These are phyloP conservation scores for Sanghuangporus sanghuang DNA, from an alignment of 1,284 basidiomycete species.

Conservation along the genomic window DNA sequence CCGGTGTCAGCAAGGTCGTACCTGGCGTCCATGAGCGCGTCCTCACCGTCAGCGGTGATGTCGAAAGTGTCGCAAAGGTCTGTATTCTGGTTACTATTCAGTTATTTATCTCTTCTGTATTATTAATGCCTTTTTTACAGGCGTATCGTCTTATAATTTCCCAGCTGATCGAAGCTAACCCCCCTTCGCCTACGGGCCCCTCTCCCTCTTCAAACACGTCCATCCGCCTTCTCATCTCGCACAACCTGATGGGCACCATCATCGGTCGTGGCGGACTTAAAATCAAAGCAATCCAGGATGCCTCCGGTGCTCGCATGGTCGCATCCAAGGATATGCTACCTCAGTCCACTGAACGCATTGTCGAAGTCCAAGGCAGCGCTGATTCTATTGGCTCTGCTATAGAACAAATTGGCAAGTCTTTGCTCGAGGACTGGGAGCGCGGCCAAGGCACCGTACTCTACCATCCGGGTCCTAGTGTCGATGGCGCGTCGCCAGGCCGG, in stretches of 20 bases:
- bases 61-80: slow-evolving; percentile 89
- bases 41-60: slow-evolving; percentile 87
- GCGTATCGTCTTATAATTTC: slow-evolving; percentile 94
- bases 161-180: slow-evolving; percentile 80
- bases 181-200: slow-evolving; percentile 59
- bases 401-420: slow-evolving; percentile 91
- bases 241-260: slow-evolving; percentile 99
- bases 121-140: slow-evolving; percentile 35
- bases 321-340: slow-evolving; percentile 99
- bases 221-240: slow-evolving; percentile 93
- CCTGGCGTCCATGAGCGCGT: slow-evolving; percentile 97
- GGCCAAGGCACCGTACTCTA: slow-evolving; percentile 91
- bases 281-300: slow-evolving; percentile 99
- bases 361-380: slow-evolving; percentile 91
- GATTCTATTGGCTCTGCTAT: slow-evolving; percentile 90
- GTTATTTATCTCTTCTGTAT: slow-evolving; percentile 3
- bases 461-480: slow-evolving; percentile 85
- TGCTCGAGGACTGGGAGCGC: slow-evolving; percentile 96
- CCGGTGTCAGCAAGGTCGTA: slow-evolving; percentile 98
- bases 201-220: slow-evolving; percentile 77
- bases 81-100: slow-evolving; percentile 21
- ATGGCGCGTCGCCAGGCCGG: slow-evolving; percentile 49
- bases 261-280: slow-evolving; percentile 96
- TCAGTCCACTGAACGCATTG: slow-evolving; percentile 96
- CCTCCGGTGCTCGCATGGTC: slow-evolving; percentile 94